Evolutionary conservation across 1,139 yeast species (phyloP).

Genomic region (Lipomyces yarrowii): DNA sequence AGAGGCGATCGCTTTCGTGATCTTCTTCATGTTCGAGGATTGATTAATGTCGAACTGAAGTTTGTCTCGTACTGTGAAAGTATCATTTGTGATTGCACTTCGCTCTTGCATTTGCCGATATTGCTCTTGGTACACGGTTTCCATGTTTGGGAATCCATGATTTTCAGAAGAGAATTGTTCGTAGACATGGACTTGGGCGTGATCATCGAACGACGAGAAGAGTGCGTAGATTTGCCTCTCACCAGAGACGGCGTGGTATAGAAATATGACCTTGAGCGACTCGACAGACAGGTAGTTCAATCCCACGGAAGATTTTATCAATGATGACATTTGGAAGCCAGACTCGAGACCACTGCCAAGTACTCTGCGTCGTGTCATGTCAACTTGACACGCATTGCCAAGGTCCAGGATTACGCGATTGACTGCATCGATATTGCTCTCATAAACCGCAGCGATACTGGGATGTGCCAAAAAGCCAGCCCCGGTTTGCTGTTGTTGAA

Average conservation of each 20-base stretch:
- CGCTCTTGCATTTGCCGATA: slow-evolving; percentile 14
- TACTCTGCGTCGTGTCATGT: slow-evolving; percentile 71
- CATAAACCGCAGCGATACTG: slow-evolving; percentile 72
- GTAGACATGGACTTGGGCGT: slow-evolving; percentile 60
- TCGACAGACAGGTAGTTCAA: slow-evolving; percentile 56
- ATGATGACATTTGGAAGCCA: slow-evolving; percentile 73
- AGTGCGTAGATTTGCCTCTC: slow-evolving; percentile 75
- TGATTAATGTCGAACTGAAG: slow-evolving; percentile 49
- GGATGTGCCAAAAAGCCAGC: slow-evolving; percentile 69
- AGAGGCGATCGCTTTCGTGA: slow-evolving; percentile 40
- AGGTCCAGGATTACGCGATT: slow-evolving; percentile 79
- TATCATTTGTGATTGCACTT: slow-evolving; percentile 14
- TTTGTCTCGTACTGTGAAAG: slow-evolving; percentile 54
- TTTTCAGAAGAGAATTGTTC: slow-evolving; percentile 65
- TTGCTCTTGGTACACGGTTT: slow-evolving; percentile 56
- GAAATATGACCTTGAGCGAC: slow-evolving; percentile 62
- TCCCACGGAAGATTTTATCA: slow-evolving; percentile 46
- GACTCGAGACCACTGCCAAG: slow-evolving; percentile 84
- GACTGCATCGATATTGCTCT: slow-evolving; percentile 64
- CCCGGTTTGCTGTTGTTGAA: slow-evolving; percentile 58
- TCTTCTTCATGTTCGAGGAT: slow-evolving; percentile 35
- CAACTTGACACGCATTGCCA: slow-evolving; percentile 73
- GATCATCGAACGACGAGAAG: slow-evolving; percentile 62
- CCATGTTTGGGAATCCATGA: slow-evolving; percentile 63
- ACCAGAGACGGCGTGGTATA: slow-evolving; percentile 73